Evolutionary conservation across 2,329 filamentous ascomycete species (phyloP).

Genomic region (Trichophyton verrucosum): DNA sequence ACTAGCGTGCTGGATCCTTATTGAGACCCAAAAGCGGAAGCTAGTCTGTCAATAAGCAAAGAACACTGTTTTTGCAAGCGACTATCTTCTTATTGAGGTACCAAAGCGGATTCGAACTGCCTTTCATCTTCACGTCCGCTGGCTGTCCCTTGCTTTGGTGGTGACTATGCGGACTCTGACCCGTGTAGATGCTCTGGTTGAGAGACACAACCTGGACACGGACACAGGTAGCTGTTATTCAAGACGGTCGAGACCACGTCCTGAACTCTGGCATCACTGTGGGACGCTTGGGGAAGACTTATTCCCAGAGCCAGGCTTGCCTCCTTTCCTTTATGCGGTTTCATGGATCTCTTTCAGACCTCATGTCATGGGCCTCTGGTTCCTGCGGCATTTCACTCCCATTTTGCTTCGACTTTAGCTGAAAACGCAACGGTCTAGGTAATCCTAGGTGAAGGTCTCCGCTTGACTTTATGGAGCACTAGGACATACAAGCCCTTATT

Average conservation of each 20-base stretch:
- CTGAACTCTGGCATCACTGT: not conserved
- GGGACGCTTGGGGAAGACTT: too few species aligned
- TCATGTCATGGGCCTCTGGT: not conserved
- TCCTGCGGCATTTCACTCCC: not conserved
- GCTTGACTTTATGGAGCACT: not conserved
- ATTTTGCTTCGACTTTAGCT: not conserved
- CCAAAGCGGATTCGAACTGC: not conserved
- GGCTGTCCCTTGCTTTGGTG: not conserved
- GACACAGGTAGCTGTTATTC: not conserved
- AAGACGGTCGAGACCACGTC: not conserved
- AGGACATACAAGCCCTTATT: not conserved
- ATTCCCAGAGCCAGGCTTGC: not conserved
- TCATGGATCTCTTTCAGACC: not conserved
- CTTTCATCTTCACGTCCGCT: not conserved
- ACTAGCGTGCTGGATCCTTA: constrained; percentile 5
- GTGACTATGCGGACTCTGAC: not conserved
- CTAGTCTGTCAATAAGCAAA: constrained; percentile 1
- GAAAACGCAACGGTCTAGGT: not conserved
- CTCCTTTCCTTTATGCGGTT: not conserved
- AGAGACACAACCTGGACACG: too few species aligned
- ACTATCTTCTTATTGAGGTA: constrained; percentile 6
- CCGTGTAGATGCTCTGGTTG: not conserved
- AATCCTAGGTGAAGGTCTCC: not conserved
- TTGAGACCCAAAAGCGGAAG: constrained; percentile 13
- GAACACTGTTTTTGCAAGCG: not conserved